Evolutionary conservation across 1,284 basidiomycete genomes (phyloP).

Genomic region (Mixia osmundae): DNA sequence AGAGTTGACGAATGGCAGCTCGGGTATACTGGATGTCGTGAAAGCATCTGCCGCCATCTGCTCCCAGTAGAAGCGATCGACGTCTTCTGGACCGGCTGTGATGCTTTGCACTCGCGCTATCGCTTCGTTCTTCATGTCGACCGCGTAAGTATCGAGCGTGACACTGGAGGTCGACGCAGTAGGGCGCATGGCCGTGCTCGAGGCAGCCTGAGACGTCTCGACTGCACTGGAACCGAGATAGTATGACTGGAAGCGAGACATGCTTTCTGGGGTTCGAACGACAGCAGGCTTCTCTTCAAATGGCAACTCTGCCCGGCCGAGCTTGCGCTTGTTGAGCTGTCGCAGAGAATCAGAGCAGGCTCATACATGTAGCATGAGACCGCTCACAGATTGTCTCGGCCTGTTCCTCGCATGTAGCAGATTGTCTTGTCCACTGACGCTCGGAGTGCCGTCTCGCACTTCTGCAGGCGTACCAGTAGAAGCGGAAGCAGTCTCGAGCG

Average conservation of each 20-base stretch:
- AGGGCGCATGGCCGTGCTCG: not conserved
- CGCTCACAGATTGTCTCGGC: not conserved
- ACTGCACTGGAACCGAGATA: too few relatives aligned
- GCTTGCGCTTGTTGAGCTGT: not conserved
- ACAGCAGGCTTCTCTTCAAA: constrained; percentile 34
- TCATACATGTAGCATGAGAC: not conserved
- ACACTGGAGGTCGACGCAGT: not conserved
- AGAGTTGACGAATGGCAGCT: not conserved
- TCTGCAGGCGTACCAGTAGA: not conserved
- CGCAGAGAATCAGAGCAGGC: not conserved
- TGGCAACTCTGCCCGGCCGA: constrained; percentile 7
- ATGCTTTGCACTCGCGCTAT: not conserved
- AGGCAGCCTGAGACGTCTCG: too few relatives aligned
- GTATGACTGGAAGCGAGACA: constrained; percentile 27
- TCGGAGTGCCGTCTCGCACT: not conserved
- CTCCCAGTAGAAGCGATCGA: not conserved
- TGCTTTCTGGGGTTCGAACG: constrained; percentile 47
- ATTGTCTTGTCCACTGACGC: not conserved
- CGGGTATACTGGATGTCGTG: too few relatives aligned
- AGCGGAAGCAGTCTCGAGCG: not conserved
- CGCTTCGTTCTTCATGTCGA: too few relatives aligned
- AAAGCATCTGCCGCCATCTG: too few relatives aligned
- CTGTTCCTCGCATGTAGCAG: constrained; percentile 1
- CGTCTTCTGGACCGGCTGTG: not conserved
- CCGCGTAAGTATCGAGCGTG: not conserved